Evolutionary conservation across 495 filamentous ascomycete genomes (phyloP).

Genomic region (Xylaria palmicola): DNA sequence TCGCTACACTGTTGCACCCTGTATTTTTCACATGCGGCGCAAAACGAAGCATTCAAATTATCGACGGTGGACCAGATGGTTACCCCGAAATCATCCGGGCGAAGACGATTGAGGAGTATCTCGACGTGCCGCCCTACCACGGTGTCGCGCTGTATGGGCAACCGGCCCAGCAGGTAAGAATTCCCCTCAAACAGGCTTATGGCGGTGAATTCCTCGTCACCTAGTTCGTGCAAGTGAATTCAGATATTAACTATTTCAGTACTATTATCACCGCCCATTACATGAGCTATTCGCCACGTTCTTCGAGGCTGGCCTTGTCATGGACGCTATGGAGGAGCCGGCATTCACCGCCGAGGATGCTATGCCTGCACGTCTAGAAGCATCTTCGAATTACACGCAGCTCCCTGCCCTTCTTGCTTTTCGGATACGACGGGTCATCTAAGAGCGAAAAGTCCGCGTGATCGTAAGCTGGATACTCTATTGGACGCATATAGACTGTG

Average conservation of each 20-base stretch:
- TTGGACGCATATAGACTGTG: too few species aligned
- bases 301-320: constrained; percentile 35
- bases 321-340: constrained; percentile 46
- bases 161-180: constrained; percentile 30
- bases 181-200: not conserved
- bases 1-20: constrained; percentile 44
- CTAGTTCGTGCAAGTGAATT: not conserved
- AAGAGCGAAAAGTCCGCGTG: not conserved
- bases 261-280: constrained; percentile 43
- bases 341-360: constrained; percentile 31
- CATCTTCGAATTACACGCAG: constrained; percentile 36
- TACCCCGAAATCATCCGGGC: constrained; percentile 25
- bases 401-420: constrained; percentile 39
- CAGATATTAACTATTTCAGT: constrained; percentile 17
- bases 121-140: constrained; percentile 34
- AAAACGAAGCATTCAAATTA: constrained; percentile 28
- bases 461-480: too few species aligned
- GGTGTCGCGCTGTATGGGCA: constrained; percentile 34
- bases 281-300: constrained; percentile 40
- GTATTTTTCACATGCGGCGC: constrained; percentile 44
- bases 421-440: constrained; percentile 23
- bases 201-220: not conserved
- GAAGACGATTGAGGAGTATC: constrained; percentile 35
- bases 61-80: constrained; percentile 20
- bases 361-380: constrained; percentile 22